A percentile compares a stretch with the other conserved stretches of the same genome.
These are phyloP conservation scores for Aspergillus viridinutans DNA, from an alignment of 2,329 filamentous ascomycete species.

Conservation along the genomic window DNA sequence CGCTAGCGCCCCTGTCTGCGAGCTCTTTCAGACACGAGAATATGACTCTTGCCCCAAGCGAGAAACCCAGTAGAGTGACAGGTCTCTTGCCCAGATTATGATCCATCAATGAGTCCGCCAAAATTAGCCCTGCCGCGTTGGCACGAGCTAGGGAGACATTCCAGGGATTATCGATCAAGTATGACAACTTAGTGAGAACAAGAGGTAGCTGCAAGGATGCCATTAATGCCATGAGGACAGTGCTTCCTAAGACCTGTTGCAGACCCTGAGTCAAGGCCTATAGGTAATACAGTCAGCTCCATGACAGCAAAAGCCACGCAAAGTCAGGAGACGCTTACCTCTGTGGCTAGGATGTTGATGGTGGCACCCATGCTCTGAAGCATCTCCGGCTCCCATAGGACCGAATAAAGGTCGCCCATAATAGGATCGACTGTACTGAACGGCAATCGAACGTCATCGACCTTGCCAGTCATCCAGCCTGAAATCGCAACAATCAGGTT, in stretches of 20 bases:
- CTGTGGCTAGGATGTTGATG: constrained; percentile 95
- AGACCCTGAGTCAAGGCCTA: constrained; percentile 92
- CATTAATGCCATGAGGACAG: constrained; percentile 85
- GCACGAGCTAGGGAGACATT: constrained; percentile 91
- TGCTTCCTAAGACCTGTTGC: constrained; percentile 89
- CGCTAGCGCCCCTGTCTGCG: constrained; percentile 74
- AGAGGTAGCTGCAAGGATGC: constrained; percentile 88
- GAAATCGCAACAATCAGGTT: constrained; percentile 94
- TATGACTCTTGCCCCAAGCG: constrained; percentile 85
- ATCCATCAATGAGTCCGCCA: constrained; percentile 90
- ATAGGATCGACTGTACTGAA: constrained; percentile 95
- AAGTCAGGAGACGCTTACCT: constrained; percentile 54
- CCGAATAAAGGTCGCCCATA: constrained; percentile 97
- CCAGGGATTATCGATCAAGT: constrained; percentile 98
- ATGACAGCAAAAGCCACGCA: not conserved
- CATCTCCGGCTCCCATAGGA: constrained; percentile 98
- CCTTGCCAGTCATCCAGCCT: constrained; percentile 97
- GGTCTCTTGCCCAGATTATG: constrained; percentile 86
- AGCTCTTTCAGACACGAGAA: constrained; percentile 88
- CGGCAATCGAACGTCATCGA: constrained; percentile 91
- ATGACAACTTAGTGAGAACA: constrained; percentile 86
- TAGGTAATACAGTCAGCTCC: constrained; percentile 21
- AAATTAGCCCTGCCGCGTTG: constrained; percentile 79
- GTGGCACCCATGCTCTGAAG: constrained; percentile 96
- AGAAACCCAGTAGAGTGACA: constrained; percentile 91